A percentile compares a stretch with the other conserved stretches of the same genome.
These are phyloP conservation scores for Pythium dissimile DNA, from an alignment of 352 stramenopile genomes.

Conservation along the genomic window DNA sequence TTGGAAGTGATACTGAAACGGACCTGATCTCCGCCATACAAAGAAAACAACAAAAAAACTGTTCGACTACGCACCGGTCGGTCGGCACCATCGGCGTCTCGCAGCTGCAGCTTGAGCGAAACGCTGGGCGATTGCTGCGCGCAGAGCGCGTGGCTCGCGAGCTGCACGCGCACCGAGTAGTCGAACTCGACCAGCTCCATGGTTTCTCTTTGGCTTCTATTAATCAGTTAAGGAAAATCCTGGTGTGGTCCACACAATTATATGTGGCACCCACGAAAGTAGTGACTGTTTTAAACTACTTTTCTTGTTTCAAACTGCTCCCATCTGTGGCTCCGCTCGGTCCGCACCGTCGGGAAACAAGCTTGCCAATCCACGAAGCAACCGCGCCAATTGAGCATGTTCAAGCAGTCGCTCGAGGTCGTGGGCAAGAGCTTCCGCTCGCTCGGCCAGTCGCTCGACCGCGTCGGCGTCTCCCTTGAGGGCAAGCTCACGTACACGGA, in stretches of 20 bases:
- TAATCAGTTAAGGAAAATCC: neutral
- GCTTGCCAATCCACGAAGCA: constrained; percentile 16
- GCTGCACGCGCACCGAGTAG: constrained; percentile 65
- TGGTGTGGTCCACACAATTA: constrained; percentile 16
- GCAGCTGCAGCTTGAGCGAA: constrained; percentile 51
- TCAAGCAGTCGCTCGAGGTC: constrained; percentile 57
- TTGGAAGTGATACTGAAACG: neutral
- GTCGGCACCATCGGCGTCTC: constrained; percentile 7
- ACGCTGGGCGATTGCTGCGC: constrained; percentile 35
- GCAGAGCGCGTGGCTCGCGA: constrained; percentile 60
- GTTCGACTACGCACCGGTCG: constrained; percentile 30
- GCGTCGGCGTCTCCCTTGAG: constrained; percentile 79
- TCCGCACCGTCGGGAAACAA: constrained; percentile 22
- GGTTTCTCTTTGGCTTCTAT: neutral
- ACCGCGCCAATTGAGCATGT: constrained; percentile 34
- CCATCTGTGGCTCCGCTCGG: constrained; percentile 9
- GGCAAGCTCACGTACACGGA: constrained; percentile 83
- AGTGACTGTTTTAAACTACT: constrained; percentile 1
- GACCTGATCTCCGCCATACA: no score
- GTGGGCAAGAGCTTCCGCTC: constrained; percentile 84
- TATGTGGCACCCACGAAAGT: neutral
- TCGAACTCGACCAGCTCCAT: constrained; percentile 55
- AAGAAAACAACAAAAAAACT: no score
- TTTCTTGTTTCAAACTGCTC: constrained; percentile 14
- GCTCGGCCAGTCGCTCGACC: constrained; percentile 82